Evolutionary conservation across 2,329 filamentous ascomycete species (phyloP).

Genomic region (Lojkania enalia): DNA sequence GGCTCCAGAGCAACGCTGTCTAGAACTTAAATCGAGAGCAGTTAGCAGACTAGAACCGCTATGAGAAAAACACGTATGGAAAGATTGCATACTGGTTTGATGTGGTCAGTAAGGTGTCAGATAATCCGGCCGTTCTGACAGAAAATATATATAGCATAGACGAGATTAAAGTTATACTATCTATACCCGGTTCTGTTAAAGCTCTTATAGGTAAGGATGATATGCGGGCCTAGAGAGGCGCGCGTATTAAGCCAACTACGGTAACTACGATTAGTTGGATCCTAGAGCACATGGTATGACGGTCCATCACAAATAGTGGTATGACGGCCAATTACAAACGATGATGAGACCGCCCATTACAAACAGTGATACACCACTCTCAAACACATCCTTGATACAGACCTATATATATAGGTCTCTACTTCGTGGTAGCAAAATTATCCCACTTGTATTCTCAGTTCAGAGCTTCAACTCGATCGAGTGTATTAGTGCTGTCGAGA

Average conservation of each 20-base stretch:
- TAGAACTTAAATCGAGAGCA: background rate
- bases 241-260: background rate
- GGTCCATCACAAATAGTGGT: too few relatives aligned
- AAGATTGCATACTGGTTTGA: background rate
- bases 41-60: background rate
- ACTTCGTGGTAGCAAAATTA: too few relatives aligned
- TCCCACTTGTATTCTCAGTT: too few relatives aligned
- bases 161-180: slow-evolving; percentile 1
- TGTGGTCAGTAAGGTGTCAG: background rate
- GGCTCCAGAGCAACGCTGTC: background rate
- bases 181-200: background rate
- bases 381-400: too few relatives aligned
- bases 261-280: slow-evolving; percentile 14
- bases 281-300: too few relatives aligned
- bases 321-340: too few relatives aligned
- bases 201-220: background rate
- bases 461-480: too few relatives aligned
- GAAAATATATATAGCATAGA: slow-evolving; percentile 21
- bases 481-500: slow-evolving; percentile 14
- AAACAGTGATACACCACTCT: too few relatives aligned
- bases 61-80: background rate
- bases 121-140: slow-evolving; percentile 8
- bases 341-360: too few relatives aligned
- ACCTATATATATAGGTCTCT: too few relatives aligned
- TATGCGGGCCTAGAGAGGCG: background rate